Base-by-base conservation (phyloP, 192 early-diverging fungal genomes). In the Coemansia sp. region DNA sequence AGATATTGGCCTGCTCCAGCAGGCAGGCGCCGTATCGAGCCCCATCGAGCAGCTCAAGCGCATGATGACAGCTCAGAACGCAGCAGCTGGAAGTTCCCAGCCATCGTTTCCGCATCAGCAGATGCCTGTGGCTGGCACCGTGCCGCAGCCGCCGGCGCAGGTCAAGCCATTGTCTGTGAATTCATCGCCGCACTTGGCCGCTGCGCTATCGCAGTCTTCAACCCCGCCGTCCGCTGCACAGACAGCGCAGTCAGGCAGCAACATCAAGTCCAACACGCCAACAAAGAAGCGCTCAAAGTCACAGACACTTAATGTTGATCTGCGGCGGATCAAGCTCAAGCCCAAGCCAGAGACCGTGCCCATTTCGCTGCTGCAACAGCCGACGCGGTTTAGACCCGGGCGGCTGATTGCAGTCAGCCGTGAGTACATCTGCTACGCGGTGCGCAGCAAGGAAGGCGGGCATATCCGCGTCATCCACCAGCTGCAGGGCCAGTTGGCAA, bases 391-490 rank as follows among this genome's bases (percentile, higher is more conserved):
- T 60, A 59, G 65, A 17, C 56, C 70, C 24, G 76, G 76, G 0
- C 47, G 76, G 3, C 67, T 79, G 41, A 67, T 79, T 19, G 64
- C 76, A 2, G 76, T 79, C 29, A 79, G 76, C 48, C 63, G 76
- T 52, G 76, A 79, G 35, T 79, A 73, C 58, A 79, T 79, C 27
- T 79, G 76, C 64, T 79, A 79, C 22, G 76, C 76, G 10, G 76
- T 79, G 9, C 63, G 76, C 25, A 79, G 70, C 76, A 79, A 79
- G 27, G 76, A 79, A 48, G 76, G 76, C 8, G 76, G 76, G 0
- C 76, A 67, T 32, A 70, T 79, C 22, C 76, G 76, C 12, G 70
- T 79, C 23, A 79, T 79, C 22, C 76, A 79, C 51, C 76, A 79
- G 64, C 60, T 73, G 32, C 76, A 72, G n/a, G 76, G 76, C 25